Evolutionary conservation across 495 filamentous ascomycete genomes (phyloP).

Genomic region (Annulohypoxylon bovei): DNA sequence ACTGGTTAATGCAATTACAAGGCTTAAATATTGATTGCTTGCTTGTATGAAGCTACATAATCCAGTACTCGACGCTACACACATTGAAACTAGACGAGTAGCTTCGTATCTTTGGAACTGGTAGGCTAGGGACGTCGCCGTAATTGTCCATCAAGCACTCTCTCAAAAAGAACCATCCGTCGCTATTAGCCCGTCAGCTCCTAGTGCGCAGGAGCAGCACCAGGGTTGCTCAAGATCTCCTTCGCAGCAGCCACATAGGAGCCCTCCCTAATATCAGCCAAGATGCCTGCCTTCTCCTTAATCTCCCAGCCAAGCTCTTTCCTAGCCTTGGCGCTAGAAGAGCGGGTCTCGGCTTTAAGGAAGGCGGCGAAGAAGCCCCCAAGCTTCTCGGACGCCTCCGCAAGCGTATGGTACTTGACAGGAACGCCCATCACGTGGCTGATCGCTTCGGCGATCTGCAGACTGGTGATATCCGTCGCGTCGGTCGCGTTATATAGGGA

Average conservation of each 20-base stretch:
- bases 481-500: slow-evolving; percentile 47
- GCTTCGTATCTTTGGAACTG: neutral
- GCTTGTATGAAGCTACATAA: slow-evolving; percentile 49
- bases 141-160: neutral
- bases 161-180: neutral
- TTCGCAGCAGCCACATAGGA: slow-evolving; percentile 37
- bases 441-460: slow-evolving; percentile 47
- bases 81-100: neutral
- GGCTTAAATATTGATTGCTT: slow-evolving; percentile 50
- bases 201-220: neutral
- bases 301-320: slow-evolving; percentile 51
- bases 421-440: slow-evolving; percentile 43
- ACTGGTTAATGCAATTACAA: slow-evolving; percentile 53
- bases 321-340: slow-evolving; percentile 47
- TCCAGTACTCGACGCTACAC: neutral
- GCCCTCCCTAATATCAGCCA: slow-evolving; percentile 45
- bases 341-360: slow-evolving; percentile 41
- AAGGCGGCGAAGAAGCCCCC: slow-evolving; percentile 47
- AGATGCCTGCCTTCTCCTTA: slow-evolving; percentile 35
- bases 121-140: no score
- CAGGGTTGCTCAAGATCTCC: slow-evolving; percentile 8
- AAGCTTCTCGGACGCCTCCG: slow-evolving; percentile 34
- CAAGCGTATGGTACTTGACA: slow-evolving; percentile 30
- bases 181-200: no score
- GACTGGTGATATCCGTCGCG: slow-evolving; percentile 40